Base-by-base conservation (phyloP, 352 stramenopile genomes). In the Phytophthora pluvialis region DNA sequence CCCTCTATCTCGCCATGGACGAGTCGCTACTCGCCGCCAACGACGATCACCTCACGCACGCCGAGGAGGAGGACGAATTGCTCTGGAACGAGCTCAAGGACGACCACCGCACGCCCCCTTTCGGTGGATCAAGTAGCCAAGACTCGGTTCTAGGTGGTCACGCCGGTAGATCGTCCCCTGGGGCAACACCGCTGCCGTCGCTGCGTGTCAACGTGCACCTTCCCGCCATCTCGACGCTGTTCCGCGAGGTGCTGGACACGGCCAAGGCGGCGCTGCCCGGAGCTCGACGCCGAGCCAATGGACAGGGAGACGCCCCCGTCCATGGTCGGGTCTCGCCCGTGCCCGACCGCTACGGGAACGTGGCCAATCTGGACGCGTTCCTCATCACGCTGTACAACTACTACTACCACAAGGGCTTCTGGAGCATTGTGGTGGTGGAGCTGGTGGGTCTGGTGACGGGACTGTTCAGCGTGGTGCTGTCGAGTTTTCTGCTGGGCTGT, bases 391-490 rank as follows among this genome's bases (percentile, higher is more conserved):
- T 98, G 72, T 98, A 98, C 86, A 94, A 94, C 52, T 98, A 98
- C 80, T 98, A 97, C 69, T 91, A 96, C 65, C 86, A 97, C 73
- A 95, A 96, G 66, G 95, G 95, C n/a, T 91, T 98, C 50, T 90
- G 86, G 73, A 85, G 77, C 50, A 98, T 97, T 56, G 70, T 95
- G 4, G 80, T 90, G 7, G 78, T 95, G 12, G 93, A 98, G 58
- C 63, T 98, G 32, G 92, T 97, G 29, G 89, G 97, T 67, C 62
- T 99, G 3, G 33, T 91, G 13, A 98, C 97, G 11, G 82, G 99
- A 10, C 84, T 98, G 4, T 99, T 99, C 70, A 99, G 95, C 60
- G 85, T 99, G 21, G 80, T 89, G 61, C 86, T 98, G 35, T 97
- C 86, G n/a, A 97, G 89, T 29, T 97, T 99, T 58, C 55, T 99